Percentiles rank a stretch among this genome's conserved stretches.
phyloP scores from a whole-genome alignment of 331 rosid species.

The Telfairia occidentalis region DNA sequence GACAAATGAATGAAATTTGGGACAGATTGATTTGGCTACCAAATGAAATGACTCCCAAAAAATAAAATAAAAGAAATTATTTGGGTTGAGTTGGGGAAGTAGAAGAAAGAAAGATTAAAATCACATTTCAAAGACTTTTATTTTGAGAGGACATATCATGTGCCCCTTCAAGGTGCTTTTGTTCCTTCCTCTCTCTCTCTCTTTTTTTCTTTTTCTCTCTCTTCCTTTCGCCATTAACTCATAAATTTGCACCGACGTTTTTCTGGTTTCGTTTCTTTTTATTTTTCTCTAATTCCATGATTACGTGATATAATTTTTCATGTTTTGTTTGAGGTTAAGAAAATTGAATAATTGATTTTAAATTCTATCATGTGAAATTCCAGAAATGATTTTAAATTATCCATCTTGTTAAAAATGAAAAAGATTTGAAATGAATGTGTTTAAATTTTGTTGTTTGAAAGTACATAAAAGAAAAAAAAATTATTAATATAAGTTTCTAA shows the following conservation, averaged over 20 bases:
- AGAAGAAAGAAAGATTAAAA: conserved; percentile 68
- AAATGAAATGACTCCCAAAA: conserved; percentile 11
- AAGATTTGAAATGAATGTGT: too few species aligned
- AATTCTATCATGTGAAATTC: too few species aligned
- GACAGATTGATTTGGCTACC: background rate
- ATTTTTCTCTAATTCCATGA: background rate
- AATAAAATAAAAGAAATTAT: conserved; percentile 26
- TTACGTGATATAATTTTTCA: background rate
- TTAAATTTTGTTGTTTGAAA: too few species aligned
- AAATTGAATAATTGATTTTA: too few species aligned
- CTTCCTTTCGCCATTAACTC: background rate
- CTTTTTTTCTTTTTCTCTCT: background rate
- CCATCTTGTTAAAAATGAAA: too few species aligned
- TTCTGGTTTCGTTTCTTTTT: background rate
- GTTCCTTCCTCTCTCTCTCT: conserved; percentile 13
- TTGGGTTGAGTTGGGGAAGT: conserved; percentile 39
- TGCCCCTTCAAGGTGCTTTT: conserved; percentile 58
- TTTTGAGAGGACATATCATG: conserved; percentile 62
- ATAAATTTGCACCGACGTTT: background rate
- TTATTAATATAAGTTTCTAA: too few species aligned
- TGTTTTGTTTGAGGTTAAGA: too few species aligned
- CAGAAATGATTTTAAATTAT: too few species aligned
- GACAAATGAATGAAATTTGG: conserved; percentile 14
- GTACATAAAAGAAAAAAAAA: too few species aligned
- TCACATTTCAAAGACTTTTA: conserved; percentile 60